Evolutionary conservation across 352 stramenopile genomes (phyloP).

Genomic region (Globisporangium paroecandrum): DNA sequence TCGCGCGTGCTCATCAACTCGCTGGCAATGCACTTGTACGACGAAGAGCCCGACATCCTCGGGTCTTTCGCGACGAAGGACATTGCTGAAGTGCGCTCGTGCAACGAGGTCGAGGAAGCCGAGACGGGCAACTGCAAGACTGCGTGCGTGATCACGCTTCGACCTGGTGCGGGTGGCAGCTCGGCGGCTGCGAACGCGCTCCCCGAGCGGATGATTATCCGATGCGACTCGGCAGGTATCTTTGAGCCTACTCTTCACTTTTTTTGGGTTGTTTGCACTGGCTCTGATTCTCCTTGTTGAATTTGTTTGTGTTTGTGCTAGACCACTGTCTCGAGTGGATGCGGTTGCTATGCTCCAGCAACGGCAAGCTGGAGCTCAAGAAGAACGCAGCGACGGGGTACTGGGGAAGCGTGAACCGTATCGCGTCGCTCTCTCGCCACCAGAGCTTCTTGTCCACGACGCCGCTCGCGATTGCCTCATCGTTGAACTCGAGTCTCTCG

Average conservation of each 20-base stretch:
- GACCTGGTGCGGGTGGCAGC: slow-evolving; percentile 13
- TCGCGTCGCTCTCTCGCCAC: slow-evolving; percentile 79
- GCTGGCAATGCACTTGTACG: slow-evolving; percentile 80
- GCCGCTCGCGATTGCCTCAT: slow-evolving; percentile 36
- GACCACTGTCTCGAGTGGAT: slow-evolving; percentile 88
- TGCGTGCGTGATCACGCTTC: slow-evolving; percentile 60
- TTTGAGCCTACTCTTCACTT: background rate
- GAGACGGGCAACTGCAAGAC: slow-evolving; percentile 54
- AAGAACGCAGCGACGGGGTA: slow-evolving; percentile 82
- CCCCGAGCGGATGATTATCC: slow-evolving; percentile 64
- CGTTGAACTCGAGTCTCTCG: slow-evolving; percentile 21
- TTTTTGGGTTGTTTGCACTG: background rate
- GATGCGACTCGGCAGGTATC: slow-evolving; percentile 79
- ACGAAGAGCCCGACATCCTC: slow-evolving; percentile 84
- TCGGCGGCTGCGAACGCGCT: slow-evolving; percentile 16
- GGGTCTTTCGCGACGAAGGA: slow-evolving; percentile 79
- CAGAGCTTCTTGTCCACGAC: slow-evolving; percentile 78
- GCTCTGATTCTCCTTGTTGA: background rate
- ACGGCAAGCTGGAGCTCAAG: slow-evolving; percentile 86
- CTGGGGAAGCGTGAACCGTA: slow-evolving; percentile 84
- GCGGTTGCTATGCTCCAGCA: slow-evolving; percentile 77
- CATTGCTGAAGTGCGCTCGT: slow-evolving; percentile 76
- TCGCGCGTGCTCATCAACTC: slow-evolving; percentile 79
- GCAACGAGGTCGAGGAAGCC: slow-evolving; percentile 65
- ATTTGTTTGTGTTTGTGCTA: slow-evolving; percentile 18